These are phyloP conservation scores for Penicillium occitanis DNA, from an alignment of 2,329 filamentous ascomycete genomes.

Conservation along the genomic window DNA sequence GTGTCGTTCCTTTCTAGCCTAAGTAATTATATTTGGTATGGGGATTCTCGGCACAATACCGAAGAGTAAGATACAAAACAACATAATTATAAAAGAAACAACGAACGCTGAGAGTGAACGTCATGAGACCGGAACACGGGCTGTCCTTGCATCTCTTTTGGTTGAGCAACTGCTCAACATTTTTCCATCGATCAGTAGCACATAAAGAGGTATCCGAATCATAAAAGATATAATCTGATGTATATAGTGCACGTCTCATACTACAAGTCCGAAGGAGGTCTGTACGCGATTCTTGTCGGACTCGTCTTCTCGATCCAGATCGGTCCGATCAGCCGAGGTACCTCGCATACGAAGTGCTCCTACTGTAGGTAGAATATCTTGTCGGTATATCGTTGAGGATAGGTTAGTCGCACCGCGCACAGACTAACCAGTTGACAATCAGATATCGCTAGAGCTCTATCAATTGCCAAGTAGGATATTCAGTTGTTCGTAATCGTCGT, in stretches of 20 bases:
- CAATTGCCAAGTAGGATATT: neutral
- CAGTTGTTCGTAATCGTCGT: neutral
- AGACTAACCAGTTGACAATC: neutral
- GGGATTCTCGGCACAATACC: too few species aligned
- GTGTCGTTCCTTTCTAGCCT: neutral
- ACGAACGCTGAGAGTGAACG: slow-evolving; percentile 7
- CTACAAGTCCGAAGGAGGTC: neutral
- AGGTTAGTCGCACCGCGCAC: neutral
- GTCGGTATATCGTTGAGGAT: slow-evolving; percentile 1
- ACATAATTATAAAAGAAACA: slow-evolving; percentile 11
- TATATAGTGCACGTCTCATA: slow-evolving; percentile 7
- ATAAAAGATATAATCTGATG: slow-evolving; percentile 3
- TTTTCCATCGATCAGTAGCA: slow-evolving; percentile 7
- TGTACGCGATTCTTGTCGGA: neutral
- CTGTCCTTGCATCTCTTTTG: neutral
- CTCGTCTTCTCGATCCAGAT: slow-evolving; percentile 1
- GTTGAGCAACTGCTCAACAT: neutral
- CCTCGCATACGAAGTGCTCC: slow-evolving; percentile 8
- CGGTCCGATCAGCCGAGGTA: neutral
- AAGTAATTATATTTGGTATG: slow-evolving; percentile 2
- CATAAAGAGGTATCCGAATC: neutral
- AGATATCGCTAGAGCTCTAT: neutral
- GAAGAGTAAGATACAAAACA: neutral
- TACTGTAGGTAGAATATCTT: neutral
- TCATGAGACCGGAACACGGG: neutral